Base-by-base conservation (phyloP, 1,284 basidiomycete genomes). In the Apiotrichum porosum region DNA sequence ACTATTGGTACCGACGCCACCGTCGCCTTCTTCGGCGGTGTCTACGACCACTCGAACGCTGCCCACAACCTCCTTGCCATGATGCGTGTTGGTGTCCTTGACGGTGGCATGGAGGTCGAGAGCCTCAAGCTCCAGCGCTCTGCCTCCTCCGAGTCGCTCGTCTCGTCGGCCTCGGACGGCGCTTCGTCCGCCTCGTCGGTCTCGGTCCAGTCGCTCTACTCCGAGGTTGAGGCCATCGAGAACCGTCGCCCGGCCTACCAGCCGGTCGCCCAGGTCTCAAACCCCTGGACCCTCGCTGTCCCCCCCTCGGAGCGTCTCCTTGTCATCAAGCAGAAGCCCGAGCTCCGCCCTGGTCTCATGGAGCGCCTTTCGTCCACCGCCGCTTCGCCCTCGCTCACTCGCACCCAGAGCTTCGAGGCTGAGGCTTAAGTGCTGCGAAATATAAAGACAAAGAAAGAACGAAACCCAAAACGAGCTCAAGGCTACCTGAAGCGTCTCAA, bases 31-130 rank as follows among this genome's bases (percentile, higher is more conserved):
- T 92, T 91, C 65, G 91, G 91, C 51, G 91, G 90, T 61, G 86
- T 92, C 2, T 92, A 93, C 68, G 88, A 93, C 57, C 90, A 94
- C 69, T 91, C 87, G 21, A 92, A 93, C 65, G 89, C 88, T 33
- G 90, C 90, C 3, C 86, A 90, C 74, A 63, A 73, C 65, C 65
- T 88, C 43, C 79, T 90, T 35, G 84, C 86, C 3, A 91, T 91
- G 87, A 88, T 89, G 78, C 85, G 90, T 45, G 90, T 94, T 34
- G 90, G 89, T 58, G 79, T 88, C 42, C 76, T 94, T 40, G 82
- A 84, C 48, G 88, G 88, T 43, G 90, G 89, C 42, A 76, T 79
- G 45, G 80, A 83, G 54, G 83, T 84, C 49, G 84, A 86, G 64
- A 49, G 56, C 49, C 58, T 74, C 46, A 74, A 73, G 56, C 50